A percentile compares a stretch with the other conserved stretches of the same genome.
Conservation (phyloP, 139 green algal genomes). For the Picochlorum sp. region DNA sequence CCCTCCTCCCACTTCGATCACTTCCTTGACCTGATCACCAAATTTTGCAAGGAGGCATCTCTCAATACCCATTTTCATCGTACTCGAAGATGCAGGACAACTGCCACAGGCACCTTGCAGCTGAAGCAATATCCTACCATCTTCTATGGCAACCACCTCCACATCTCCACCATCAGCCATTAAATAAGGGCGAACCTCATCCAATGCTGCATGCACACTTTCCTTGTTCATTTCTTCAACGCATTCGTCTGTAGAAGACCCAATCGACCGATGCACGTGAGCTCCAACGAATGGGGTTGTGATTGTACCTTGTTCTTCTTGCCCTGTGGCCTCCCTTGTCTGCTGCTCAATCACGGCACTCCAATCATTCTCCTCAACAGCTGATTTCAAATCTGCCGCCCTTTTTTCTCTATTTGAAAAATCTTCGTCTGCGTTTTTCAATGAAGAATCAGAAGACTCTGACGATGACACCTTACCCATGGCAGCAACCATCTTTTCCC, state of each 20-base stretch:
- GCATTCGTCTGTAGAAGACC: conserved; percentile 6
- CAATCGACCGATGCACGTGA: conserved; percentile 54
- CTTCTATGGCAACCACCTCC: conserved; percentile 66
- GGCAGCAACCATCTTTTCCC: conserved; percentile 30
- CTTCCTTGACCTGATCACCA: conserved; percentile 34
- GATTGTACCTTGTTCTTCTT: conserved; percentile 14
- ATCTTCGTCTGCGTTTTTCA: conserved; percentile 29
- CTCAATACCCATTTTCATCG: conserved; percentile 95
- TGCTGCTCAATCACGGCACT: conserved; percentile 66
- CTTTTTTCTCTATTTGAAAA: conserved; percentile 15
- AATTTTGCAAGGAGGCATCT: conserved; percentile 45
- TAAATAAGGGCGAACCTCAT: conserved; percentile 88
- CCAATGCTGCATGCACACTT: conserved; percentile 52
- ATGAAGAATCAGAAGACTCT: too few relatives aligned
- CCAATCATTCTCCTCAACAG: conserved; percentile 72
- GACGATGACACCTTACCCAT: conserved; percentile 59
- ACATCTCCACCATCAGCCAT: conserved; percentile 92
- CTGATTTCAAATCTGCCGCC: conserved; percentile 29
- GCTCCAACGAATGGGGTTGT: conserved; percentile 67
- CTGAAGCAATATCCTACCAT: conserved; percentile 62
- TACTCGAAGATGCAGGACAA: conserved; percentile 70
- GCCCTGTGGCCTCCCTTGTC: conserved; percentile 34
- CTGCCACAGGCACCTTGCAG: conserved; percentile 77
- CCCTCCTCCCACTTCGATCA: conserved; percentile 25
- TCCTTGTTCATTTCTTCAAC: conserved; percentile 13